Base-by-base conservation (phyloP, 2,329 filamentous ascomycete genomes). In the Epichloe bromicola region DNA sequence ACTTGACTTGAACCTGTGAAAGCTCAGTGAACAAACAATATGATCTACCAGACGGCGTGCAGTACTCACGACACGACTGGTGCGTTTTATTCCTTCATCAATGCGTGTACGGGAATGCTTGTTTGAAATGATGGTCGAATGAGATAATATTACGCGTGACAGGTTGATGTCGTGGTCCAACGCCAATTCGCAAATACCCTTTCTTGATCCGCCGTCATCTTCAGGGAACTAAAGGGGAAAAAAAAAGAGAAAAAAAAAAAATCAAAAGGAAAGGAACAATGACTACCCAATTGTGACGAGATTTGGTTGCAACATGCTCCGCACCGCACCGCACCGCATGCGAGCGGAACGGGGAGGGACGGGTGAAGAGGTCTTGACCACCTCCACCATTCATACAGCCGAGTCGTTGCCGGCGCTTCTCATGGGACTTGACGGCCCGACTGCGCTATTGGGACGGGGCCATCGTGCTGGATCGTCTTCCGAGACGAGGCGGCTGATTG, bases 381-480 rank as follows among this genome's bases (percentile, higher is more conserved):
- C 46, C 8, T 11, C 20, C 20, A 59, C 53, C 11, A 34, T 12
- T 67, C 57, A 70, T 63, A 68, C 66, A 61, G 57, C 61, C 51
- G 65, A 62, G 50, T 66, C 61, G 43, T 17, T 40, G n/a, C 39
- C 17, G 19, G 36, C 19, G 23, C 17, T 30, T 19, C 41, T 26
- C 36, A 30, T 33, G 12, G 12, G n/a, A 39, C 44, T 15, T 7
- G 37, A 23, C 20, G 40, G 8, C 15, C 23, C 10, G 10, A 19
- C 39, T 26, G 17, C 47, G 50, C 17, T 33, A 30, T 40, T 46
- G 17, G 11, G 17, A 19, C 23, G 17, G 14, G 30, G 19, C 33
- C 30, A 33, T 20, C 40, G 41, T 12, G 45, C 30, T 3, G 12
- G 17, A 14, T 41, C 48, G n/a, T 54, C 53, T 20, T 46, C 42